Evolutionary conservation across 306 rosid genomes (phyloP).

Genomic region (barrel medic (Medicago truncatula)): DNA sequence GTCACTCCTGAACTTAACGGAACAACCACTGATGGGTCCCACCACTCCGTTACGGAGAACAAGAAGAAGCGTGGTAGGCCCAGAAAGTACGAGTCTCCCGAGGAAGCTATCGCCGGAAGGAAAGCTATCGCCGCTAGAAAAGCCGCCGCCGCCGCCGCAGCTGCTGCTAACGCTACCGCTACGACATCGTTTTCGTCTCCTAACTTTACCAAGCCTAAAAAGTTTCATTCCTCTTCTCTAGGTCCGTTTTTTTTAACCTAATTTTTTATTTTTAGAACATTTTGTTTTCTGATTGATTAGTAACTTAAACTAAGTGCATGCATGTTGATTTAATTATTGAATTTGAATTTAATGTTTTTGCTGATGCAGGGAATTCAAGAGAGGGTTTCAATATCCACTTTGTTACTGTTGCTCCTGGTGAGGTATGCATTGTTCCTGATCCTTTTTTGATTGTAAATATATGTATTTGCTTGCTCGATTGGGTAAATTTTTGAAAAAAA

Average conservation of each 20-base stretch:
- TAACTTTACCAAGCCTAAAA: conserved; percentile 58
- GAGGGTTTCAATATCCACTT: conserved; percentile 83
- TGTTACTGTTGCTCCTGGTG: conserved; percentile 69
- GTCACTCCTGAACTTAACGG: conserved; percentile 58
- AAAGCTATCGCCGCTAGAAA: conserved; percentile 84
- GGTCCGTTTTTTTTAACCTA: conserved; percentile 40
- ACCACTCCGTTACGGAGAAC: conserved; percentile 60
- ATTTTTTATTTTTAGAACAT: not conserved
- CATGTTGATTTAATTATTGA: not conserved
- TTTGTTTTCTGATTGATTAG: not conserved
- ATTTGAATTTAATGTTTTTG: conserved; percentile 25
- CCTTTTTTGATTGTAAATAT: conserved; percentile 18
- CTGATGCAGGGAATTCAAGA: conserved; percentile 65
- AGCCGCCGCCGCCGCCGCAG: conserved; percentile 40
- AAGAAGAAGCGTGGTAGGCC: conserved; percentile 88
- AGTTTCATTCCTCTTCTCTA: conserved; percentile 54
- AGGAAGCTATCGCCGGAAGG: conserved; percentile 76
- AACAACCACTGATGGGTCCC: conserved; percentile 49
- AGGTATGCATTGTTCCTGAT: conserved; percentile 56
- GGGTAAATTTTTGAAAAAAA: not conserved
- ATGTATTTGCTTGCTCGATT: not conserved
- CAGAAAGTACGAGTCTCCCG: conserved; percentile 78
- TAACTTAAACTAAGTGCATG: not conserved
- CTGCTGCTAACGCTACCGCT: conserved; percentile 52
- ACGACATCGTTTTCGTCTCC: conserved; percentile 60